phyloP scores from a whole-genome alignment of 768 basidiomycete species.

The Boletales sp. region DNA sequence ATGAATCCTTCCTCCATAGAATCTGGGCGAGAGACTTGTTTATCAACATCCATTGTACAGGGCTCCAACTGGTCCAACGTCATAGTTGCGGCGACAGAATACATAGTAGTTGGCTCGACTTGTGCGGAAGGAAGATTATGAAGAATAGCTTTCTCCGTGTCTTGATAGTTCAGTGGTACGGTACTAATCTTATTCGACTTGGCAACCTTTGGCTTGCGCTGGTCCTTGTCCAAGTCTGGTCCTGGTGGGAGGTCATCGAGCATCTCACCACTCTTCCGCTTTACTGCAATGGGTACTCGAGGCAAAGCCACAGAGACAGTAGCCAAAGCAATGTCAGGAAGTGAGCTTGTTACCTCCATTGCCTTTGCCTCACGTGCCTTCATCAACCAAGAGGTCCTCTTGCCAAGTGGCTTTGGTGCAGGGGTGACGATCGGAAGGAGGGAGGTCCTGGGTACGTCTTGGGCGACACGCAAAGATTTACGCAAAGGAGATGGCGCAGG shows the following conservation, averaged over 20 bases:
- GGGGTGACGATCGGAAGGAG: constrained; percentile 36
- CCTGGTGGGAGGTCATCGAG: constrained; percentile 15
- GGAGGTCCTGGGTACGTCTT: constrained; percentile 40
- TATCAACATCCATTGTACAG: constrained; percentile 22
- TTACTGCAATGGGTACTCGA: constrained; percentile 33
- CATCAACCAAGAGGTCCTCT: constrained; percentile 78
- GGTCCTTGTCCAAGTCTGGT: constrained; percentile 35
- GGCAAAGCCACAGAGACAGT: constrained; percentile 7
- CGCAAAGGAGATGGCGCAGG: constrained; percentile 67
- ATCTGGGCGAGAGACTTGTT: constrained; percentile 8
- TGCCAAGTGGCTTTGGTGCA: constrained; percentile 42
- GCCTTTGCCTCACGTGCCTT: constrained; percentile 75
- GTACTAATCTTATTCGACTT: constrained; percentile 42
- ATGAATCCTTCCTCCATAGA: constrained; percentile 46
- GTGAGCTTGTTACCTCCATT: constrained; percentile 45
- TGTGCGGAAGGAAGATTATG: constrained; percentile 3
- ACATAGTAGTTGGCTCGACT: not conserved
- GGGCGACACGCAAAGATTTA: constrained; percentile 56
- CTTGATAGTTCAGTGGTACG: constrained; percentile 18
- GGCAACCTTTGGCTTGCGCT: constrained; percentile 45
- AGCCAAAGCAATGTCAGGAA: constrained; percentile 11
- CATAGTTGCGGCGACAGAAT: not conserved
- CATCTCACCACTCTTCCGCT: constrained; percentile 66
- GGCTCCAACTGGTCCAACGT: constrained; percentile 15
- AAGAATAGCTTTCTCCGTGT: constrained; percentile 5